Base-by-base conservation (phyloP, 345 rosid species). In the Eucalyptus sp. region DNA sequence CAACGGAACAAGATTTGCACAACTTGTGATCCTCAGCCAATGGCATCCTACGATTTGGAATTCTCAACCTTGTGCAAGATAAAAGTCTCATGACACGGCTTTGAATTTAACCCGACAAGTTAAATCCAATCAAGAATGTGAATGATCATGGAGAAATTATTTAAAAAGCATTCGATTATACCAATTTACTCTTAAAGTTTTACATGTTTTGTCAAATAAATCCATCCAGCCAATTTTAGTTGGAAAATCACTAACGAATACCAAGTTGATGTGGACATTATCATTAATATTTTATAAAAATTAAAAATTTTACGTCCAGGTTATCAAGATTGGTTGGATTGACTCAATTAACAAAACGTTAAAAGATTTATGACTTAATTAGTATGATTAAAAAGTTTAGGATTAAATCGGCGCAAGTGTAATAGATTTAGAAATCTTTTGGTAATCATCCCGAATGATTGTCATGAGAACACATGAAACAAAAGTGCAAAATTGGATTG, bases 341-440 rank as follows among this genome's bases (percentile, higher is more conserved):
- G 5, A 52, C 10, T 18, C 25, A 3, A 52, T 52, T 52, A 52
- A 52, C 0, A 52, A 52, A 52, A 18, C 0, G 0, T 52, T 18
- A 7, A 52, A 52, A 7, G 1, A 18, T 52, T 52, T 52, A 52
- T 7, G 0, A 52, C 25, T 52, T 3, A 52, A 52, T 52, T 52
- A 2, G 0, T 1, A 20, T 52, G 3, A 20, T 52, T 52, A 0
- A 52, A 0, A 52, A 0, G 1, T 52, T 52, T 52, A 20, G 0
- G 0, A 52, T 5, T 52, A 20, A 52, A 52, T 52, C 4, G 3
- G 3, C 1, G 1, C 5, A 0, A 52, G 4, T 52, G 0, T 52
- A 20, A 2, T 20, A 18, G 10, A 52, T 52, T 18, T 52, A 52
- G 58, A 20, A 52, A 1, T 18, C 20, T 7, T 52, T 52, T 52